Evolutionary conservation across 169 alveolate species (phyloP), one percentile per base, ranked within the genome.

Genomic region (Perkinsus chesapeaki): DNA sequence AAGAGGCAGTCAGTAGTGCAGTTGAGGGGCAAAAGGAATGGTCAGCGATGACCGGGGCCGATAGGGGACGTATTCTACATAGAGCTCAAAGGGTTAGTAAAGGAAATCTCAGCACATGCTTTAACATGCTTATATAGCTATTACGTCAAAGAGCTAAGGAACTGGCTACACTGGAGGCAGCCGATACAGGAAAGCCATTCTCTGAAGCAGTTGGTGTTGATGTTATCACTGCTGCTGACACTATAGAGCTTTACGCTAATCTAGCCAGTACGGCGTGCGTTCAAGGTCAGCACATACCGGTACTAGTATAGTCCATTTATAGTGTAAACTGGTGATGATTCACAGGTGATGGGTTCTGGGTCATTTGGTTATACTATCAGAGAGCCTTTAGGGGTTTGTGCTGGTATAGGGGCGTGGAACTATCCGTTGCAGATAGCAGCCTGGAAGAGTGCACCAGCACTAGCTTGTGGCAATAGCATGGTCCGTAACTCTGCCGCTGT

Each of bases 341-440:
- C n/a, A 0, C 31, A 60, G 82, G 82, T 60, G 3, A 16, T 60
- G 82, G 82, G 82, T 1, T 60, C 82, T 27, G 23, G 82, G 12
- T 60, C 82, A 1, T 60, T 60, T 16, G 82, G 82, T 7, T 60
- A 60, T 34, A 60, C 82, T 16, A 60, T 60, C 23, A 60, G 94
- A 73, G 98, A 97, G 92, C 98, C 97, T n/a, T 95, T 95, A 39
- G 98, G 98, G 39, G 97, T 96, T 3, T 95, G 94, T 31, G 98
- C 96, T 39, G 96, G 94, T 43, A 96, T 97, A 60, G 95, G 95
- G 39, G 98, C 98, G 72, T 97, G 98, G 98, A 97, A 97, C 95
- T 96, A 95, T 92, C 98, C 98, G 39, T 92, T 96, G 34, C 91
- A 95, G n/a, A 96, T 96, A 96, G 94, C 95, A 7, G 96, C 96